Evolutionary conservation across 306 rosid genomes (phyloP).

Genomic region (Amphicarpaea edgeworthii): DNA sequence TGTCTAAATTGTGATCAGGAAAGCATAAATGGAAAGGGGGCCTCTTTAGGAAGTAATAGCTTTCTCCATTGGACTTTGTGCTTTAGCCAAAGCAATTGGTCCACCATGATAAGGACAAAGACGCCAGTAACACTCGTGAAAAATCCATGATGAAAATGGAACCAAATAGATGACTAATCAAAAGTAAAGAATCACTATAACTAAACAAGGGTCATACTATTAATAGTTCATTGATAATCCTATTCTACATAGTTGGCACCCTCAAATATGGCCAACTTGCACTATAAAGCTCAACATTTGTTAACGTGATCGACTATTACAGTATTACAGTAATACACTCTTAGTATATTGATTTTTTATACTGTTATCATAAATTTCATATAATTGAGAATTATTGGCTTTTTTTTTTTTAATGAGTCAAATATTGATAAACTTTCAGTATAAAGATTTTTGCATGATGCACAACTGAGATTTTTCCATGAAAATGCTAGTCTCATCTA

Average conservation of each 20-base stretch:
- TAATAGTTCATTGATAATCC: constrained; percentile 38
- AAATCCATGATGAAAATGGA: constrained; percentile 32
- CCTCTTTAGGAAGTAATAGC: constrained; percentile 16
- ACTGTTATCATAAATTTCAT: neutral
- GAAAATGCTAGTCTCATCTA: constrained; percentile 39
- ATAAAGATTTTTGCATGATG: constrained; percentile 23
- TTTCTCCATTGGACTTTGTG: constrained; percentile 23
- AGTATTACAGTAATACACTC: too few relatives aligned
- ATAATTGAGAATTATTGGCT: neutral
- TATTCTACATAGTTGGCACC: constrained; percentile 46
- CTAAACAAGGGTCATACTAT: constrained; percentile 35
- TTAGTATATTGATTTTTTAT: too few relatives aligned
- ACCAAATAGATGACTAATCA: constrained; percentile 2
- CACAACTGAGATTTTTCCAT: constrained; percentile 43
- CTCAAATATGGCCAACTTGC: constrained; percentile 44
- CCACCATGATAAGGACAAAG: constrained; percentile 49
- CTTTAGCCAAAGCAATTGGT: constrained; percentile 40
- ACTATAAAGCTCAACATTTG: neutral
- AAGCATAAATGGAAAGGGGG: constrained; percentile 11
- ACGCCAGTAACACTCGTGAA: neutral
- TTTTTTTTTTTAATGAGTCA: neutral
- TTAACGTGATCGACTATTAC: neutral
- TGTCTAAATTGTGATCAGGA: constrained; percentile 1
- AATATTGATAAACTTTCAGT: neutral
- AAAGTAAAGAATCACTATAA: neutral